Conservation (phyloP, 2,329 filamentous ascomycete genomes). For the Nemania sp. region DNA sequence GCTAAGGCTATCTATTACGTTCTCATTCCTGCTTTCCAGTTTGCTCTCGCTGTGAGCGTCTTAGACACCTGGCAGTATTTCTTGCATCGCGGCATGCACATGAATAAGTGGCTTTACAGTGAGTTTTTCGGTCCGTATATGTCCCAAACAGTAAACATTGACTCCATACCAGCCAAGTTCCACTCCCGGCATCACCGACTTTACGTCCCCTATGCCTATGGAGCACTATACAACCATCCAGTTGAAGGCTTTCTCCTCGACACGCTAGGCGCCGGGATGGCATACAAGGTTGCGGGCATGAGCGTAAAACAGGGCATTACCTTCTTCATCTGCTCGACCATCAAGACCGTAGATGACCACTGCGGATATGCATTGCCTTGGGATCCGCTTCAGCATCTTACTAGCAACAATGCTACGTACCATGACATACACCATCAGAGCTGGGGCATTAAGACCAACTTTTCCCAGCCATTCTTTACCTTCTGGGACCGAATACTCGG, state of each 20-base stretch:
- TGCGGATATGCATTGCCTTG: constrained; percentile 96
- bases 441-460: constrained; percentile 98
- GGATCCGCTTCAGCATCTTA: constrained; percentile 92
- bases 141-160: constrained; percentile 50
- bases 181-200: constrained; percentile 96
- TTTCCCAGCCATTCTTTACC: constrained; percentile 91
- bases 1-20: constrained; percentile 86
- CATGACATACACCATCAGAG: constrained; percentile 99
- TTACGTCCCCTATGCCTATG: constrained; percentile 97
- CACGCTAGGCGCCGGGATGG: constrained; percentile 86
- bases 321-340: constrained; percentile 88
- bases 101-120: constrained; percentile 98
- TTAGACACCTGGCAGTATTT: constrained; percentile 99
- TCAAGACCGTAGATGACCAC: constrained; percentile 98
- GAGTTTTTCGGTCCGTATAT: constrained; percentile 73
- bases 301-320: constrained; percentile 86
- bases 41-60: constrained; percentile 77
- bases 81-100: constrained; percentile 94
- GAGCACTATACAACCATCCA: constrained; percentile 96
- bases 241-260: constrained; percentile 94
- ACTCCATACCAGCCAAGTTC: constrained; percentile 73
- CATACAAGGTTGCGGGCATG: constrained; percentile 85
- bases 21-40: constrained; percentile 80
- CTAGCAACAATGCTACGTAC: constrained; percentile 94
- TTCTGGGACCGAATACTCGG: constrained; percentile 89